Percentiles rank a stretch among this genome's conserved stretches.
phyloP scores from a whole-genome alignment of 441 rosid species.

The Capsella rubella region DNA sequence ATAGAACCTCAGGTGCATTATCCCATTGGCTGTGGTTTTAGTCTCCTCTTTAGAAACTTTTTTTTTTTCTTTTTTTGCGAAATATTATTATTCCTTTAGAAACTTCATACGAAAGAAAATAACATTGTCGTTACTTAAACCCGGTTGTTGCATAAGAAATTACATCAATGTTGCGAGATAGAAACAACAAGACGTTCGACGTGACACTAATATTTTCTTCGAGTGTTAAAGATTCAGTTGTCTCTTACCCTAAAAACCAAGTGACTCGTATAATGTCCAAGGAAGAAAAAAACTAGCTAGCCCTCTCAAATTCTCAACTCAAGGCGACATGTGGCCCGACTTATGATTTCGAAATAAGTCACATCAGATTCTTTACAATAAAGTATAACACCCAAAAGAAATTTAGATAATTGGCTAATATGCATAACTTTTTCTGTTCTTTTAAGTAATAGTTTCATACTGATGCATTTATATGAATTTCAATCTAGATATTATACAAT shows the following conservation, averaged over 20 bases:
- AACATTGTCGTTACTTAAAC: slow-evolving; percentile 14
- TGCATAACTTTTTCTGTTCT: too few species aligned
- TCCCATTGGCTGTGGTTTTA: not conserved
- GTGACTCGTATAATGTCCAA: slow-evolving; percentile 11
- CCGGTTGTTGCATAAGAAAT: slow-evolving; percentile 17
- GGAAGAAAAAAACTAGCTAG: slow-evolving; percentile 12
- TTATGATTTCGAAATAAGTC: not conserved
- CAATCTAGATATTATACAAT: too few species aligned
- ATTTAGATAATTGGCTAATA: too few species aligned
- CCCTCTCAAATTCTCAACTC: slow-evolving; percentile 9
- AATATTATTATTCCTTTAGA: not conserved
- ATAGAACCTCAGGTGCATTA: not conserved
- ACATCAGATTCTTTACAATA: slow-evolving; percentile 3
- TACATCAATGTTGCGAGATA: slow-evolving; percentile 28
- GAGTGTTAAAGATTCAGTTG: slow-evolving; percentile 26
- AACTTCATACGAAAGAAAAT: slow-evolving; percentile 13
- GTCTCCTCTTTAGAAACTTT: not conserved
- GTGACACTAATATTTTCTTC: slow-evolving; percentile 25
- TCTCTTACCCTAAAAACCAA: slow-evolving; percentile 7
- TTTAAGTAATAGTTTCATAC: too few species aligned
- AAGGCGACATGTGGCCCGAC: slow-evolving; percentile 21
- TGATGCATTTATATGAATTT: not conserved
- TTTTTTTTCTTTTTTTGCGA: not conserved
- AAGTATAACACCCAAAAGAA: not conserved
- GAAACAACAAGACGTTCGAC: slow-evolving; percentile 29